These are phyloP conservation scores for Roridomyces roridus DNA, from an alignment of 768 basidiomycete genomes.

Conservation along the genomic window DNA sequence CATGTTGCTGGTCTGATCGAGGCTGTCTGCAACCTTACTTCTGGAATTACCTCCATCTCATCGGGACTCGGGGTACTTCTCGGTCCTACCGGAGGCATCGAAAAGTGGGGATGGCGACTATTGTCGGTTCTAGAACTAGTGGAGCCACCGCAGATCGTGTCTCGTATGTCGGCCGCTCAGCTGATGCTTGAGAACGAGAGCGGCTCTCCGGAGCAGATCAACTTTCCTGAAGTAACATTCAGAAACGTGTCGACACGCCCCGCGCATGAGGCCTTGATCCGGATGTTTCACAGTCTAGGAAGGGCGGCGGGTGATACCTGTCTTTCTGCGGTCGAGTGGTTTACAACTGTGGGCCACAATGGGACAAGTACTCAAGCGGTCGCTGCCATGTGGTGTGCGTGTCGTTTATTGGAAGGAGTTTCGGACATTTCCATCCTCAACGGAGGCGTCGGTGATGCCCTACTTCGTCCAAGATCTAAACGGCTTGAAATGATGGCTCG, in stretches of 20 bases:
- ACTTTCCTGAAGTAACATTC: conserved; percentile 68
- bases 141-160: conserved; percentile 54
- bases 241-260: conserved; percentile 58
- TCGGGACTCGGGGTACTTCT: conserved; percentile 66
- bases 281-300: conserved; percentile 80
- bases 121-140: conserved; percentile 81
- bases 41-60: conserved; percentile 50
- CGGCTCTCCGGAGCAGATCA: conserved; percentile 36
- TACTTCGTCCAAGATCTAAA: conserved; percentile 45
- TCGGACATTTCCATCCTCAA: conserved; percentile 51
- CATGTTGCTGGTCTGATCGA: conserved; percentile 72
- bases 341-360: conserved; percentile 59
- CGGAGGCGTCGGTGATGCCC: conserved; percentile 30
- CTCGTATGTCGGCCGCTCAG: conserved; percentile 55
- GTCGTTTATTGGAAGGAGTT: conserved; percentile 77
- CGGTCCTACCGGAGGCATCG: conserved; percentile 83
- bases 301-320: conserved; percentile 69
- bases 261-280: conserved; percentile 60
- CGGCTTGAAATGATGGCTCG: conserved; percentile 70
- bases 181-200: conserved; percentile 63
- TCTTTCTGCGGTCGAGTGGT: conserved; percentile 85
- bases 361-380: conserved; percentile 55
- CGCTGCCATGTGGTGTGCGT: conserved; percentile 86
- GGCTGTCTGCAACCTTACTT: conserved; percentile 64
- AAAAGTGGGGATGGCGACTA: conserved; percentile 91